Percentiles rank a stretch among this genome's conserved stretches.
These are phyloP conservation scores for Penicillium diatomitis DNA, from an alignment of 495 filamentous ascomycete species.

Conservation along the genomic window DNA sequence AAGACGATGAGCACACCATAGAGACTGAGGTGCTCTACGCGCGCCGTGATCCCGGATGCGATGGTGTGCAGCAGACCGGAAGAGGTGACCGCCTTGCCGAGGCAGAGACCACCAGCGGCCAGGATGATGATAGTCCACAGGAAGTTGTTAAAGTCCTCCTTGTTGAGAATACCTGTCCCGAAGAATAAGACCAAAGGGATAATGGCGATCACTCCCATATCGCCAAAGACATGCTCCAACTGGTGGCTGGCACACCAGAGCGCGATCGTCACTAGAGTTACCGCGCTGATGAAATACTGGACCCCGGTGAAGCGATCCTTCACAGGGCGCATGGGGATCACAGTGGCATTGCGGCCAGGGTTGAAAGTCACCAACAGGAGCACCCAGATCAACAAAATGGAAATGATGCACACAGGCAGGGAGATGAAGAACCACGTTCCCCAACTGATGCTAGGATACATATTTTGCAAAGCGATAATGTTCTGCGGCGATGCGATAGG, in stretches of 20 bases:
- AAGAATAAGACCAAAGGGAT: slow-evolving; percentile 95
- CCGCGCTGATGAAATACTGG: slow-evolving; percentile 83
- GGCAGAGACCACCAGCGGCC: slow-evolving; percentile 82
- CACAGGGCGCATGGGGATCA: slow-evolving; percentile 81
- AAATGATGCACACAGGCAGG: slow-evolving; percentile 85
- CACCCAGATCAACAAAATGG: slow-evolving; percentile 80
- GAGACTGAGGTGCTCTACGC: slow-evolving; percentile 69
- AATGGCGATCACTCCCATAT: slow-evolving; percentile 98
- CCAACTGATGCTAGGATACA: slow-evolving; percentile 85
- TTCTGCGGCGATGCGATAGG: slow-evolving; percentile 97
- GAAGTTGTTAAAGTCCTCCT: slow-evolving; percentile 99
- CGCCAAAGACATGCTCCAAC: slow-evolving; percentile 77
- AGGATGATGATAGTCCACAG: slow-evolving; percentile 99
- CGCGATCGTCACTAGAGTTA: slow-evolving; percentile 78
- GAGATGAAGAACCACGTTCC: slow-evolving; percentile 94
- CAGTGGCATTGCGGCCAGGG: slow-evolving; percentile 74
- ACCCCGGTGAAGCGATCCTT: slow-evolving; percentile 80
- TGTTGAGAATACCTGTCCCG: slow-evolving; percentile 92
- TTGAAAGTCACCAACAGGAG: slow-evolving; percentile 78
- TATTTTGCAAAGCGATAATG: slow-evolving; percentile 90
- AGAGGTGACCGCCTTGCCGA: slow-evolving; percentile 90
- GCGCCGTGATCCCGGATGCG: slow-evolving; percentile 59
- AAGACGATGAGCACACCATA: slow-evolving; percentile 88
- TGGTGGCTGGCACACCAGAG: slow-evolving; percentile 92
- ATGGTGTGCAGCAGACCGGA: slow-evolving; percentile 90